Conservation (phyloP, 371 early-diverging fungal species). For the Basidiobolus meristosporus region DNA sequence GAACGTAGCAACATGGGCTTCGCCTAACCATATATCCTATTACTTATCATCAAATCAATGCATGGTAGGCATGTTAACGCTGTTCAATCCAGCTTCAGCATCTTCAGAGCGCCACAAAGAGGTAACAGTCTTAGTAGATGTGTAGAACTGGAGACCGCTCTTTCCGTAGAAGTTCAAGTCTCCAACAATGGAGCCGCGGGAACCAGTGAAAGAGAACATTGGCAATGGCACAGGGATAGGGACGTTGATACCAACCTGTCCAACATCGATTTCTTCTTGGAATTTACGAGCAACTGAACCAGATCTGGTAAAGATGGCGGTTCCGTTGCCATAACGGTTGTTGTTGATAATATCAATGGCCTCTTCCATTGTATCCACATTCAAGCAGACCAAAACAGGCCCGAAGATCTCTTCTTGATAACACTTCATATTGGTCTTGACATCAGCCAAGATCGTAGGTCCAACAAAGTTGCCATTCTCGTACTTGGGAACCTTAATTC, state of each 20-base stretch:
- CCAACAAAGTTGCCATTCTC: conserved; percentile 89
- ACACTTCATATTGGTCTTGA: conserved; percentile 71
- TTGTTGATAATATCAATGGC: conserved; percentile 80
- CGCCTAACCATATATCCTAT: too few species aligned
- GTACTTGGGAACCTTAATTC: conserved; percentile 38
- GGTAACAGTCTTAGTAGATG: conserved; percentile 87
- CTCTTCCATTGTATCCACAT: conserved; percentile 75
- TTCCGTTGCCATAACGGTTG: conserved; percentile 92
- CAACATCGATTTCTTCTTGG: conserved; percentile 75
- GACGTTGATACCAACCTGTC: conserved; percentile 49
- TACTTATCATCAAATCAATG: too few species aligned
- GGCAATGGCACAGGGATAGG: conserved; percentile 86
- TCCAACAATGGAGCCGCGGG: conserved; percentile 82
- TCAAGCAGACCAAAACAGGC: conserved; percentile 78
- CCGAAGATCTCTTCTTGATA: conserved; percentile 95
- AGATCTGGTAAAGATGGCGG: conserved; percentile 85
- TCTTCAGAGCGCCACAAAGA: conserved; percentile 83
- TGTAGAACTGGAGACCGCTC: conserved; percentile 65
- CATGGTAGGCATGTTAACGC: conserved; percentile 71
- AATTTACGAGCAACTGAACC: conserved; percentile 84
- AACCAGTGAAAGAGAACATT: conserved; percentile 94
- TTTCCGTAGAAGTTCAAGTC: conserved; percentile 89
- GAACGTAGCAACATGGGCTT: too few species aligned
- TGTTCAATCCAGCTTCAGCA: conserved; percentile 23
- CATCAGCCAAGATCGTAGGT: conserved; percentile 74